Evolutionary conservation across 2,329 filamentous ascomycete species (phyloP), one percentile per base, ranked within the genome.

Genomic region (Cryphonectria parasitica): DNA sequence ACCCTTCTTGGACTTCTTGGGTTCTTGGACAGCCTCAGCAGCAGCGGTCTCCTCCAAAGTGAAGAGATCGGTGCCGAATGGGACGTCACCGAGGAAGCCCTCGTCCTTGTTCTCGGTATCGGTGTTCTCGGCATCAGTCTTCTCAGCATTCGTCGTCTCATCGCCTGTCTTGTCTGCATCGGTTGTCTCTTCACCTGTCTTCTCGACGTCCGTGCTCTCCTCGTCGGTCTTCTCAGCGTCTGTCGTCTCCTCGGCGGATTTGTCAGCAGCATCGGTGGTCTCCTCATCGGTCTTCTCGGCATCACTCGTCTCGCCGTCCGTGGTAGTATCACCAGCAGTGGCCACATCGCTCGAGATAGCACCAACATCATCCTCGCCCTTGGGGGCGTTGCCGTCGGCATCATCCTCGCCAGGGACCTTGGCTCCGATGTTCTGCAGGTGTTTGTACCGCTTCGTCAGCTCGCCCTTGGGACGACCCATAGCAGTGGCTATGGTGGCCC

Each of bases 401-500:
- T 64, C 63, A 34, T 49, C 41, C 61, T 69, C 43, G 15, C 41
- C 62, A 1, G 63, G 56, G 22, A 61, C 56, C n/a, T 61, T 45
- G 54, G 54, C 39, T 25, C 41, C 66, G 54, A 67, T 61, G 28
- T 15, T 67, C 54, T 67, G 39, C 7, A 67, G 41, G 66, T 62
- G 39, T 25, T 67, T 67, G 52, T 58, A 41, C 25, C 70, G 61
- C 60, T 69, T 54, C 22, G 43, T 49, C 15, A 69, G 49, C 25
- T 69, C 67, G 3, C 63, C 64, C 64, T 71, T 70, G 68, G 41
- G 36, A 28, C 66, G 67, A 1, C 64, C 52, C 39, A 71, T 68
- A 36, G 69, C 60, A 8, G 64, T 60, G 7, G 63, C 62, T 31
- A 75, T 75, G 36, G 25, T 31, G 11, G 56, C 70, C 74, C 74